phyloP scores from a whole-genome alignment of 2,329 filamentous ascomycete genomes.

The Fusarium zealandicum region DNA sequence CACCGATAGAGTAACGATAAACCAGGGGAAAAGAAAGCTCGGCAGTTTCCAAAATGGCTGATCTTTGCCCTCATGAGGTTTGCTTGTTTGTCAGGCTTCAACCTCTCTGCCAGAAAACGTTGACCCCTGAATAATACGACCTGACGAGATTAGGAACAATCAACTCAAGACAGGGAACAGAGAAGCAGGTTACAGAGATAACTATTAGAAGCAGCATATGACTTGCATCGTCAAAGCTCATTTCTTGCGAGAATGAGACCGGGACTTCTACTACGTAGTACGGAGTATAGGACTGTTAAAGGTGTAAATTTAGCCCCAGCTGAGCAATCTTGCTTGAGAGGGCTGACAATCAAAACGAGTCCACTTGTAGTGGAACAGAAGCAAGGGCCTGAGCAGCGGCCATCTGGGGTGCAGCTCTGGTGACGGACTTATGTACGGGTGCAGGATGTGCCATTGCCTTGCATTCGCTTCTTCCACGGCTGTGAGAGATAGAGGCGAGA shows the following conservation, averaged over 20 bases:
- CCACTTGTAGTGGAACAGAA: conserved; percentile 29
- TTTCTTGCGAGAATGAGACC: conserved; percentile 1
- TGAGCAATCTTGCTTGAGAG: conserved; percentile 19
- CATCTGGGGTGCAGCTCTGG: conserved; percentile 39
- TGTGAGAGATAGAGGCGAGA: conserved; percentile 1
- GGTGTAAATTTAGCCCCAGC: conserved; percentile 1
- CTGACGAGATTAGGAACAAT: not conserved
- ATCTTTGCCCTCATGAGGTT: conserved; percentile 19
- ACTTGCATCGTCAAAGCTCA: conserved; percentile 2
- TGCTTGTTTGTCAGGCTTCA: conserved; percentile 7
- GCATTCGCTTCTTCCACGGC: conserved; percentile 17
- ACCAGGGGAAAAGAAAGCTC: not conserved
- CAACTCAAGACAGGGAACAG: not conserved
- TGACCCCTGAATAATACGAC: conserved; percentile 21
- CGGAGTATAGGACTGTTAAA: conserved; percentile 2
- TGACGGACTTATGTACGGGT: conserved; percentile 10
- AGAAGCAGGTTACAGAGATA: not conserved
- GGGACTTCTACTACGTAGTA: not conserved
- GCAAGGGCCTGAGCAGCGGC: conserved; percentile 20
- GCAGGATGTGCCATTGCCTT: conserved; percentile 30
- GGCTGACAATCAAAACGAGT: conserved; percentile 35
- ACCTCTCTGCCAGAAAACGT: not conserved
- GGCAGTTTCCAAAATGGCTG: conserved; percentile 15
- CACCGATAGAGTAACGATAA: not conserved
- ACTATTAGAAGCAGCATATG: conserved; percentile 3